Conservation (phyloP, 192 early-diverging fungal genomes). For the Coemansia umbellata region DNA sequence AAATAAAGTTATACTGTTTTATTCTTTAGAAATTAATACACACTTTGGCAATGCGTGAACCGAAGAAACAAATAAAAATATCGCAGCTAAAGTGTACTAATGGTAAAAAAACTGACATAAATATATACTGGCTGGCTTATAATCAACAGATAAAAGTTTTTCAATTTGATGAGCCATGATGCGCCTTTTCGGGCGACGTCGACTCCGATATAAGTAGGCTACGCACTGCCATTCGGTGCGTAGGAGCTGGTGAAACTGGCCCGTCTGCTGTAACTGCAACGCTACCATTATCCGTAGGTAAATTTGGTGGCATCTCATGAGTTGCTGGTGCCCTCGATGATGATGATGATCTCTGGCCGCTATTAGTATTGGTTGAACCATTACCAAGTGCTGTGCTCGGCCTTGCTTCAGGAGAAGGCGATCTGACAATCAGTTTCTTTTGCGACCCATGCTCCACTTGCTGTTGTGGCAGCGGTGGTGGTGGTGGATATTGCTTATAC, state of each 20-base stretch:
- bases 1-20: too few relatives aligned
- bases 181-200: conserved; percentile 31
- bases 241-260: conserved; percentile 3
- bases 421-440: not conserved
- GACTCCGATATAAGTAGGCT: conserved; percentile 36
- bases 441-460: not conserved
- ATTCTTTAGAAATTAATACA: too few relatives aligned
- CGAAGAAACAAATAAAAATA: too few relatives aligned
- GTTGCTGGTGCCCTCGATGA: too few relatives aligned
- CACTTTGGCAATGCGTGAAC: too few relatives aligned
- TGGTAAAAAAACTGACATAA: too few relatives aligned
- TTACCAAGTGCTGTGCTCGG: not conserved
- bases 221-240: conserved; percentile 33
- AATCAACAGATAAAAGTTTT: not conserved
- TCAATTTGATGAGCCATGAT: conserved; percentile 10
- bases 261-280: conserved; percentile 66
- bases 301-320: too few relatives aligned
- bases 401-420: conserved; percentile 5
- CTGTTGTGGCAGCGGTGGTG: conserved; percentile 2
- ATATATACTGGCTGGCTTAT: not conserved
- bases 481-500: too few relatives aligned
- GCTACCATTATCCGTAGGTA: not conserved
- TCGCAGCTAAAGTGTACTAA: too few relatives aligned
- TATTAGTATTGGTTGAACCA: too few relatives aligned
- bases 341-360: too few relatives aligned